Percentiles rank a stretch among this genome's conserved stretches.
These are phyloP conservation scores for Nelumbo lutea DNA, from an alignment of 164 flowering plant species.

Conservation along the genomic window DNA sequence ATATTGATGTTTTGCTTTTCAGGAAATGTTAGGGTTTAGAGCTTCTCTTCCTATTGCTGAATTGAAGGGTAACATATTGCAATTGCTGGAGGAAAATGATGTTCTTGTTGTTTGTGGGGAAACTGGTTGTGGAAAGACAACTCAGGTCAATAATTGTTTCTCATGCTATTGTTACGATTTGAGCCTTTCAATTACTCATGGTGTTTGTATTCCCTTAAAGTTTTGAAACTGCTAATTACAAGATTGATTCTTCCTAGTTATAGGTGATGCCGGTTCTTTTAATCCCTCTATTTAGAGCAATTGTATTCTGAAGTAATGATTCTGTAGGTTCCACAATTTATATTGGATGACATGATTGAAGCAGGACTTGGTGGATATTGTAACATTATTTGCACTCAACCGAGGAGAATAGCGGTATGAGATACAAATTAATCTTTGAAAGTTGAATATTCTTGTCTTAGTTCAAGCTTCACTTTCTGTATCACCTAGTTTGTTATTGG, in stretches of 20 bases:
- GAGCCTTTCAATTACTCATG: not conserved
- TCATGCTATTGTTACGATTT: too few species aligned
- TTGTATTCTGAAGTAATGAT: not conserved
- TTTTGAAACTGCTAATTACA: not conserved
- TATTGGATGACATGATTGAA: constrained; percentile 89
- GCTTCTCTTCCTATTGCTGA: constrained; percentile 75
- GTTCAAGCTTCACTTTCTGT: too few species aligned
- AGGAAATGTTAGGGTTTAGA: constrained; percentile 74
- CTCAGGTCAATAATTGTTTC: constrained; percentile 52
- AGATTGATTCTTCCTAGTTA: not conserved
- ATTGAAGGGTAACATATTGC: constrained; percentile 51
- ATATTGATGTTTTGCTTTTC: not conserved
- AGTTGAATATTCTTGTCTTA: too few species aligned
- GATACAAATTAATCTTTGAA: not conserved
- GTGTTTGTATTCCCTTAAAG: not conserved
- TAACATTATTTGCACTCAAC: constrained; percentile 91
- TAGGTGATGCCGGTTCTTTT: not conserved
- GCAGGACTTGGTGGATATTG: constrained; percentile 72
- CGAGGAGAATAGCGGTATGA: constrained; percentile 90
- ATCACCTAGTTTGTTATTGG: too few species aligned
- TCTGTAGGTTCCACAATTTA: constrained; percentile 89
- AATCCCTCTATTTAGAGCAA: not conserved
- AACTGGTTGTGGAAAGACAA: constrained; percentile 97
- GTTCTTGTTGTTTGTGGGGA: constrained; percentile 89
- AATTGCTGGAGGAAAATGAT: constrained; percentile 54